Percentiles rank a stretch among this genome's conserved stretches.
Evolutionary conservation across 805 yeast genomes (phyloP).

Genomic region (Sugiyamaella floridensis): DNA sequence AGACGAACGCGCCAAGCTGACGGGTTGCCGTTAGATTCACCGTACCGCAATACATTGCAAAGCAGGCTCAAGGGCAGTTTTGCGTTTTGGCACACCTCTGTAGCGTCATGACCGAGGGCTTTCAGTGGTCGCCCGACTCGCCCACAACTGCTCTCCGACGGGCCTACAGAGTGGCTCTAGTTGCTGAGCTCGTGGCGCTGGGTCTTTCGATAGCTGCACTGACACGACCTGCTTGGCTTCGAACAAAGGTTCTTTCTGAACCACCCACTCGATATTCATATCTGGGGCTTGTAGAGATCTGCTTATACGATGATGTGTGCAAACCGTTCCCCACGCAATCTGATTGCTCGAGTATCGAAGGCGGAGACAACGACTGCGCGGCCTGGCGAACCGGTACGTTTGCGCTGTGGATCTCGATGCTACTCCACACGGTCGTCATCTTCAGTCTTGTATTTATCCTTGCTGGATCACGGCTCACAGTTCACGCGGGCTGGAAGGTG

Average conservation of each 20-base stretch:
- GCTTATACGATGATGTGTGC: slow-evolving; percentile 11
- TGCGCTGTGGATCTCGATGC: slow-evolving; percentile 21
- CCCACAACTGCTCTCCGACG: background rate
- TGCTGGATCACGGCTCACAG: slow-evolving; percentile 15
- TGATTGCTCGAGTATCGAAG: slow-evolving; percentile 10
- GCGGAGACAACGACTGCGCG: slow-evolving; percentile 23
- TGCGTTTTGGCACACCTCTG: background rate
- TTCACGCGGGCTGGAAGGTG: slow-evolving; percentile 15
- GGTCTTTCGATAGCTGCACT: background rate
- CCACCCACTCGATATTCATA: slow-evolving; percentile 2
- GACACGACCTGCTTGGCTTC: background rate
- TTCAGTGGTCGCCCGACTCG: background rate
- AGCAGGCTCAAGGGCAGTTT: too few species aligned
- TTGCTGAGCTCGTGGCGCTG: slow-evolving; percentile 2
- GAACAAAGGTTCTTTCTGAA: background rate
- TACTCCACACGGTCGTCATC: slow-evolving; percentile 20
- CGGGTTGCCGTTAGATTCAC: too few species aligned
- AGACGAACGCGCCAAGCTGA: too few species aligned
- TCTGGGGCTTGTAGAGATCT: slow-evolving; percentile 12
- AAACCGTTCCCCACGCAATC: slow-evolving; percentile 20
- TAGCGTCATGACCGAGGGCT: background rate
- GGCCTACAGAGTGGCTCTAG: slow-evolving; percentile 4
- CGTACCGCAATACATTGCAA: too few species aligned
- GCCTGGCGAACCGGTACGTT: slow-evolving; percentile 27
- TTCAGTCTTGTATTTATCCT: slow-evolving; percentile 20